A percentile compares a stretch with the other conserved stretches of the same genome.
Conservation (phyloP, 345 rosid genomes). For the Bruguiera parviflora region DNA sequence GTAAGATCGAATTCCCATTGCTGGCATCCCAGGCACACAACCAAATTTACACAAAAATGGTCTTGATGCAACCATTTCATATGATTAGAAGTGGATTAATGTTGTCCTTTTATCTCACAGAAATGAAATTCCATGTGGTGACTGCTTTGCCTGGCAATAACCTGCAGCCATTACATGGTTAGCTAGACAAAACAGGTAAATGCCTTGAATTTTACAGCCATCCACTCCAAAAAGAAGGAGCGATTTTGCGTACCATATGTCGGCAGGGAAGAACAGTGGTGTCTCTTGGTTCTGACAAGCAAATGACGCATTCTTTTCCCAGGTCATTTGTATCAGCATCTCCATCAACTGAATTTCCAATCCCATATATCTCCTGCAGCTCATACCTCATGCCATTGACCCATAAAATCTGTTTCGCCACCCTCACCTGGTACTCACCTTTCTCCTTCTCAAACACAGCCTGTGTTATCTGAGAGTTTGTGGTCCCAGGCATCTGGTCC, state of each 20-base stretch:
- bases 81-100: not conserved
- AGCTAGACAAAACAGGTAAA: not conserved
- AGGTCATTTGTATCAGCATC: conserved; percentile 77
- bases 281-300: conserved; percentile 92
- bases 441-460: conserved; percentile 72
- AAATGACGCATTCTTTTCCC: conserved; percentile 94
- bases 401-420: conserved; percentile 87
- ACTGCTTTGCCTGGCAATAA: not conserved
- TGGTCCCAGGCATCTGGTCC: conserved; percentile 32
- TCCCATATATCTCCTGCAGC: conserved; percentile 95
- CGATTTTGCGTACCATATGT: conserved; percentile 65
- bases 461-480: conserved; percentile 77
- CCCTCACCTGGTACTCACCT: conserved; percentile 63
- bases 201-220: not conserved
- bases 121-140: not conserved
- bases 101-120: not conserved
- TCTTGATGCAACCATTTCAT: not conserved
- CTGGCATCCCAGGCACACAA: not conserved
- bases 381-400: conserved; percentile 70
- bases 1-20: not conserved
- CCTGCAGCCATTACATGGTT: not conserved
- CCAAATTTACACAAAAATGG: not conserved
- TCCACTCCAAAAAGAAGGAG: not conserved
- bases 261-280: conserved; percentile 97
- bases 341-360: conserved; percentile 82